Base-by-base conservation (phyloP, 225 moss, liverwort and hornwort species). In the Pleurozium schreberi region DNA sequence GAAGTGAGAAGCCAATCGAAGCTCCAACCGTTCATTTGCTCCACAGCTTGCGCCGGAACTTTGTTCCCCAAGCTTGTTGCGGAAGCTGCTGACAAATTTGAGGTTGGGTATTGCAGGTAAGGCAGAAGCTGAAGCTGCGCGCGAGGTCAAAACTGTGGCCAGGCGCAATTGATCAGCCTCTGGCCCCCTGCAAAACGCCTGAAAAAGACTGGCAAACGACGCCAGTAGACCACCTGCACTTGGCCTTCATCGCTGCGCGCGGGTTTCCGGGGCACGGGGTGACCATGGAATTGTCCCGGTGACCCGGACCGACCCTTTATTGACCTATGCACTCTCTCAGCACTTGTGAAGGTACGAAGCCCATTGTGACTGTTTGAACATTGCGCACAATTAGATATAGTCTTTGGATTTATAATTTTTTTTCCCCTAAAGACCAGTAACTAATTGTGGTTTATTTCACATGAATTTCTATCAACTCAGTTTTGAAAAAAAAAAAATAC, bases 401-500 rank as follows among this genome's bases (percentile, higher is more conserved):
- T 38, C 25, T 5, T 55, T 7, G n/a, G 8, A 57, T 57, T 57
- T 6, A 26, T 16, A 16, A n/a, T 55, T 36, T n/a, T 20, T 2
- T 20, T 50, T 14, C 0, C 2, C 8, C 4, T 10, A 22, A 52
- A 20, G 13, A 8, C 14, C 0, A 0, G 36, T 20, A 23, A 33
- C 7, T 74, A 18, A 4, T 34, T 3, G 0, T 9, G 36, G 9
- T 9, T 6, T 52, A 8, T 9, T 50, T 52, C 4, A 8, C 14
- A 21, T 52, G 52, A 5, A 52, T 3, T 34, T 36, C 1, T 1
- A 5, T 14, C 8, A 8, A 22, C 1, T 33, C 2, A 7, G 10
- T 75, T 75, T 31, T 4, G 3, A 1, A 30, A 33, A 50, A 9
- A 47, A 47, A 8, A 33, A 12, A 36, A 38, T 2, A 36, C 1